phyloP scores from a whole-genome alignment of 148 eudicot genomes.

The Camellia granthamiana region DNA sequence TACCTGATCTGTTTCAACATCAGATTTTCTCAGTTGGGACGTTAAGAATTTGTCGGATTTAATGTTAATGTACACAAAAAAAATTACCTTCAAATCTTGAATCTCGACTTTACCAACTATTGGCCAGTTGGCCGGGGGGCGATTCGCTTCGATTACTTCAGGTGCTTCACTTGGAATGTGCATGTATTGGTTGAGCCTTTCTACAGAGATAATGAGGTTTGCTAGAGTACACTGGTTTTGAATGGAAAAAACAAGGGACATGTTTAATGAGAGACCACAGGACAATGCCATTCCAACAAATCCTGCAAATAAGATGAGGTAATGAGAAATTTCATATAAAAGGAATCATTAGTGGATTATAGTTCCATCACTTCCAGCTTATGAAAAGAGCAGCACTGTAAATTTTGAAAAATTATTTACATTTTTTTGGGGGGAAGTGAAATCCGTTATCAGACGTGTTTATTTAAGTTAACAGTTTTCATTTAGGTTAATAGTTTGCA shows the following conservation, averaged over 20 bases:
- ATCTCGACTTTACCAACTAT: constrained; percentile 74
- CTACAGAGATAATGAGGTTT: constrained; percentile 76
- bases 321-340: background rate
- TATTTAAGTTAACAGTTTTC: too few species aligned
- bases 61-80: background rate
- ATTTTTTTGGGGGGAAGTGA: too few species aligned
- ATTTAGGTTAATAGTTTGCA: too few species aligned
- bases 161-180: constrained; percentile 87
- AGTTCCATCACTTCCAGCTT: too few species aligned
- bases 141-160: constrained; percentile 57
- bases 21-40: constrained; percentile 3
- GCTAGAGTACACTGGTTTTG: constrained; percentile 80
- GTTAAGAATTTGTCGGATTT: background rate
- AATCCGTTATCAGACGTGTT: too few species aligned
- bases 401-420: too few species aligned
- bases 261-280: constrained; percentile 83
- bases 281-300: constrained; percentile 91
- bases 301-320: constrained; percentile 40
- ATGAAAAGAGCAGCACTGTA: too few species aligned
- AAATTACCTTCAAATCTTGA: constrained; percentile 63
- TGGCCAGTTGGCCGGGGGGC: constrained; percentile 83
- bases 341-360: background rate
- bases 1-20: constrained; percentile 57
- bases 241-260: constrained; percentile 64
- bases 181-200: constrained; percentile 85